Evolutionary conservation across 2,329 filamentous ascomycete genomes (phyloP).

Genomic region (Pyrenophora graminea): DNA sequence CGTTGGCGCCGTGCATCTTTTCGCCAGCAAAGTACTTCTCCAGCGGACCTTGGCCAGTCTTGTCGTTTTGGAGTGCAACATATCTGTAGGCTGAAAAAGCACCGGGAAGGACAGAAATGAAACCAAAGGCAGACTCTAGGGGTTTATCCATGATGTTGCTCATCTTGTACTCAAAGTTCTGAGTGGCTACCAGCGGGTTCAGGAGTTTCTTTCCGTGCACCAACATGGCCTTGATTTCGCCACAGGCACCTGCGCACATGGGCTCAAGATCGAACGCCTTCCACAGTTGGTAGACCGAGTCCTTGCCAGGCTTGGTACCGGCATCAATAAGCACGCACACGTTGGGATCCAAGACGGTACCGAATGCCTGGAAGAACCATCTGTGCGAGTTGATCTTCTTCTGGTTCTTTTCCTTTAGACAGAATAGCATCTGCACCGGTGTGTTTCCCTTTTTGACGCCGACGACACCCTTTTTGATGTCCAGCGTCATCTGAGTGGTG

Average conservation of each 20-base stretch:
- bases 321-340: constrained; percentile 96
- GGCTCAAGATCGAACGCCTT: constrained; percentile 97
- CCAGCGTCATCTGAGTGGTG: constrained; percentile 82
- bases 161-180: constrained; percentile 99
- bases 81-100: constrained; percentile 98
- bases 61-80: constrained; percentile 93
- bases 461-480: constrained; percentile 89
- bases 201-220: constrained; percentile 83
- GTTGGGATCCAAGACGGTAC: constrained; percentile 87
- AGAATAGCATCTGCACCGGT: constrained; percentile 96
- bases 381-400: constrained; percentile 99
- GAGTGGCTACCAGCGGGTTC: constrained; percentile 91
- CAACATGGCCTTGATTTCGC: constrained; percentile 99
- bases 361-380: constrained; percentile 99
- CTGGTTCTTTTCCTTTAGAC: constrained; percentile 98
- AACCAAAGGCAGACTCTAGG: constrained; percentile 94
- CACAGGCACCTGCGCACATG: constrained; percentile 95
- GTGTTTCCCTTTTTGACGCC: constrained; percentile 80
- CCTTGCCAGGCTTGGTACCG: constrained; percentile 89
- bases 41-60: constrained; percentile 86
- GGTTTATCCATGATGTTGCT: constrained; percentile 99
- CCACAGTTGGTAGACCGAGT: constrained; percentile 97
- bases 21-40: constrained; percentile 98
- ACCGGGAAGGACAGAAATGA: constrained; percentile 94
- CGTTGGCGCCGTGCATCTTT: constrained; percentile 89